Conservation (phyloP, 2,329 filamentous ascomycete genomes). For the Neofusicoccum cordaticola region DNA sequence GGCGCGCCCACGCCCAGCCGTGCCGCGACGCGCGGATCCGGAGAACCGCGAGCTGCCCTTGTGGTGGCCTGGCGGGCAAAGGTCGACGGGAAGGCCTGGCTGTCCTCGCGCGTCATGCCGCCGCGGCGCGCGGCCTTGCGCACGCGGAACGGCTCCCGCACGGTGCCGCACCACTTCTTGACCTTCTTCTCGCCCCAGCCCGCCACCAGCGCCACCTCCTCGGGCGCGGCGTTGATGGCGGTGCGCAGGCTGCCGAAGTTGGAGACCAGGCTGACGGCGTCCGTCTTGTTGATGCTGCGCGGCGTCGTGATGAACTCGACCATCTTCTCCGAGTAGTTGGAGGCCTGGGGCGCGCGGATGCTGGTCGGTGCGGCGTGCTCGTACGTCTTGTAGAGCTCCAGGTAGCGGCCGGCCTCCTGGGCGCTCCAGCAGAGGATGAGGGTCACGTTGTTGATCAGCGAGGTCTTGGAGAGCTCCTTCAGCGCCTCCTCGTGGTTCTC, state of each 20-base stretch:
- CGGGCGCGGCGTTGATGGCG: conserved; percentile 81
- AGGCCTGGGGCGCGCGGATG: conserved; percentile 82
- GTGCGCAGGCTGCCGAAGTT: conserved; percentile 87
- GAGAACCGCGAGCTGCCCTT: conserved; percentile 8
- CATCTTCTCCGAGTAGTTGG: conserved; percentile 74
- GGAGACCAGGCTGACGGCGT: conserved; percentile 84
- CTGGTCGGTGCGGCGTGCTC: conserved; percentile 80
- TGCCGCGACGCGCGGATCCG: conserved; percentile 25
- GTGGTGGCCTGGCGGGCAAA: conserved; percentile 27
- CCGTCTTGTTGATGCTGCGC: conserved; percentile 87
- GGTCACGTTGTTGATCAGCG: conserved; percentile 87
- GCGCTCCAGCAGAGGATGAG: conserved; percentile 92
- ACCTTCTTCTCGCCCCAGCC: conserved; percentile 98
- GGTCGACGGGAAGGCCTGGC: conserved; percentile 25
- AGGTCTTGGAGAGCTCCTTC: conserved; percentile 88
- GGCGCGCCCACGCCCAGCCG: conserved; percentile 30
- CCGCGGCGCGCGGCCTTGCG: conserved; percentile 64
- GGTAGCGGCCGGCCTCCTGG: conserved; percentile 86
- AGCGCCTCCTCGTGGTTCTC: conserved; percentile 87
- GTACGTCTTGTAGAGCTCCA: conserved; percentile 92
- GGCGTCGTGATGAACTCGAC: conserved; percentile 92
- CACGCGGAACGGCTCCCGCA: conserved; percentile 80
- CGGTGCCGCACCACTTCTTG: conserved; percentile 74
- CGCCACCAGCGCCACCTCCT: conserved; percentile 78
- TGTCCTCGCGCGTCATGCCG: conserved; percentile 26